Evolutionary conservation across 306 rosid species (phyloP).

Genomic region (Coriaria nepalensis): DNA sequence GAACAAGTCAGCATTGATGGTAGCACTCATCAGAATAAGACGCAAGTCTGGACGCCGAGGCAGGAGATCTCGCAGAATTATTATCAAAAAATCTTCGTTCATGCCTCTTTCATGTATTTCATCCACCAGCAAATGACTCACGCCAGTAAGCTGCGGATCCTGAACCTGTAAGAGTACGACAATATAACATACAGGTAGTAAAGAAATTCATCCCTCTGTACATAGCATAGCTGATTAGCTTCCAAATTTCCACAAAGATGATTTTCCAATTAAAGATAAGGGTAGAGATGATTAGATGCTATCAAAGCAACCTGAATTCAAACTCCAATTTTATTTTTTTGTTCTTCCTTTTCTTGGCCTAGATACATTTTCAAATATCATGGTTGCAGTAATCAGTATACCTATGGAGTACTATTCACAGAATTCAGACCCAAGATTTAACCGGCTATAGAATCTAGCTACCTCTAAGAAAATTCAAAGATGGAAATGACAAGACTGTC

Average conservation of each 20-base stretch:
- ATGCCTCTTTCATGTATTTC: constrained; percentile 99
- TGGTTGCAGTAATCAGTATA: no score
- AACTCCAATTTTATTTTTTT: no score
- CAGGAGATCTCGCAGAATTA: constrained; percentile 82
- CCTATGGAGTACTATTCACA: neutral
- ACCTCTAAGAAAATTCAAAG: neutral
- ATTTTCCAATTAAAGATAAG: no score
- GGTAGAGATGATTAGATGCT: no score
- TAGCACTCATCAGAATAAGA: constrained; percentile 90
- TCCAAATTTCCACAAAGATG: constrained; percentile 1
- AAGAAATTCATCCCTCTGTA: constrained; percentile 7
- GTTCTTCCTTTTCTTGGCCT: no score
- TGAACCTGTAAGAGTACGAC: constrained; percentile 50
- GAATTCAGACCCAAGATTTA: neutral
- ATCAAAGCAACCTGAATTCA: no score
- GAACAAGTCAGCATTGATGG: constrained; percentile 89
- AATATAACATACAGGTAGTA: constrained; percentile 16
- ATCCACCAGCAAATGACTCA: constrained; percentile 90
- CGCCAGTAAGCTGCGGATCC: constrained; percentile 70
- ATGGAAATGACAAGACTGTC: neutral
- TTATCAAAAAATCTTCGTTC: constrained; percentile 83
- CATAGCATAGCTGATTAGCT: constrained; percentile 12
- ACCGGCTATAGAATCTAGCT: constrained; percentile 1
- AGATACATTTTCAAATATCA: no score
- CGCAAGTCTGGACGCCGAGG: constrained; percentile 91